Conservation (phyloP, 1,139 yeast species). For the Lodderomyces theae region DNA sequence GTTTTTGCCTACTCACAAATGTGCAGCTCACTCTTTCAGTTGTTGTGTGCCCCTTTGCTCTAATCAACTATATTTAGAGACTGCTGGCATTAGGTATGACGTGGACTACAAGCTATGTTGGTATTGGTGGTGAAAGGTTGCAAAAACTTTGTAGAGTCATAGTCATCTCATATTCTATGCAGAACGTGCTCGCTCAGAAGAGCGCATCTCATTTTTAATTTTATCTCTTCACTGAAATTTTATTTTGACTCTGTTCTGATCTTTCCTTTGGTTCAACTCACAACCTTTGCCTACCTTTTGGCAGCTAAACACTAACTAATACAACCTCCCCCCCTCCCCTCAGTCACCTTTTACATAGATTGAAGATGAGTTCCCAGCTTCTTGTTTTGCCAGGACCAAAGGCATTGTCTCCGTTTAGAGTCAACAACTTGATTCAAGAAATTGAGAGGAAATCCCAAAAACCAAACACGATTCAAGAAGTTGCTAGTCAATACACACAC, state of each 20-base stretch:
- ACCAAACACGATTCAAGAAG: conserved; percentile 57
- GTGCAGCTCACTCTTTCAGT: no score
- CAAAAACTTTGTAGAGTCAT: no score
- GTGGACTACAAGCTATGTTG: no score
- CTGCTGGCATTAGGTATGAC: no score
- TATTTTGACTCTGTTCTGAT: conserved; percentile 2
- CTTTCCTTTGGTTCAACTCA: no score
- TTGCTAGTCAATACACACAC: conserved; percentile 77
- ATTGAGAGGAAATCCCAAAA: conserved; percentile 69
- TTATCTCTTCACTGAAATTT: conserved; percentile 1
- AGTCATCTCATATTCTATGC: not conserved
- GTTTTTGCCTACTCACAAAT: no score
- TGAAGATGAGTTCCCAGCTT: conserved; percentile 21
- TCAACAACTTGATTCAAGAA: conserved; percentile 52
- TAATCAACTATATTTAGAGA: no score
- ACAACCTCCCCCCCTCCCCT: not conserved
- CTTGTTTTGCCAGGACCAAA: conserved; percentile 83
- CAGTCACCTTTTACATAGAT: no score
- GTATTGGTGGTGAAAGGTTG: no score
- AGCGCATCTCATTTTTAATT: conserved; percentile 2
- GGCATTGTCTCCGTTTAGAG: conserved; percentile 59
- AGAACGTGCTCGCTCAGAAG: not conserved
- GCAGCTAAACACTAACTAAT: no score
- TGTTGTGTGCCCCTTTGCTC: no score
- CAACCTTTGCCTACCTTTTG: no score